Conservation (phyloP, 2,329 filamentous ascomycete species). For the Alternaria triticimaculans region DNA sequence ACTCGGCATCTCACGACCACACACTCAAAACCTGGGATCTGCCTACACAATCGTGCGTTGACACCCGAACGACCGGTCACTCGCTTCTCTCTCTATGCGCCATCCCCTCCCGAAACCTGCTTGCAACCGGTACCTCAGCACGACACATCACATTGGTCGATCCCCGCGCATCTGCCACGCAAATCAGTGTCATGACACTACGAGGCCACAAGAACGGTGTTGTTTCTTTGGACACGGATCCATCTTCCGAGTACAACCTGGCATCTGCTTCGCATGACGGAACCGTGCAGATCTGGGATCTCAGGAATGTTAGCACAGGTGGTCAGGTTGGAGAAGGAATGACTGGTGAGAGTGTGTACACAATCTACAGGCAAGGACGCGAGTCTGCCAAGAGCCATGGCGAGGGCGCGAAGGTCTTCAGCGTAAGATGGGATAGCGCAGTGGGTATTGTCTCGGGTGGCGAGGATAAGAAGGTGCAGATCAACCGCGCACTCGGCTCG, state of each 20-base stretch:
- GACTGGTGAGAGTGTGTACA: slow-evolving; percentile 76
- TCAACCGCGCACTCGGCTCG: slow-evolving; percentile 63
- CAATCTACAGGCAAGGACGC: slow-evolving; percentile 76
- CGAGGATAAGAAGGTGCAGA: slow-evolving; percentile 93
- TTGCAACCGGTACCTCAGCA: slow-evolving; percentile 80
- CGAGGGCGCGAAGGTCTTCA: slow-evolving; percentile 88
- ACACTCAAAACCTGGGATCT: slow-evolving; percentile 90
- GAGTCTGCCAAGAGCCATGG: slow-evolving; percentile 66
- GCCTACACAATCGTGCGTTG: slow-evolving; percentile 77
- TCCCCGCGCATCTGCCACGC: slow-evolving; percentile 77
- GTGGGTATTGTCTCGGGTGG: slow-evolving; percentile 90
- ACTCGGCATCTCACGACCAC: slow-evolving; percentile 91
- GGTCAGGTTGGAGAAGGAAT: slow-evolving; percentile 58
- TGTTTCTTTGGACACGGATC: slow-evolving; percentile 64
- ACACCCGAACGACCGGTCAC: slow-evolving; percentile 82
- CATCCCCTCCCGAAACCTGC: slow-evolving; percentile 68
- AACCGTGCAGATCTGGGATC: slow-evolving; percentile 92
- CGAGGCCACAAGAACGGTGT: slow-evolving; percentile 83
- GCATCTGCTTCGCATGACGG: slow-evolving; percentile 92
- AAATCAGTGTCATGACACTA: slow-evolving; percentile 86
- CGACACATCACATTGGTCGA: slow-evolving; percentile 93
- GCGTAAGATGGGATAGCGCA: slow-evolving; percentile 81
- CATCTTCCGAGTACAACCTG: slow-evolving; percentile 78
- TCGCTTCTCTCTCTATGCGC: slow-evolving; percentile 80
- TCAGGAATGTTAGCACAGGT: slow-evolving; percentile 71